A percentile compares a stretch with the other conserved stretches of the same genome.
These are phyloP conservation scores for Diversispora eburnea DNA, from an alignment of 192 early-diverging fungal species.

Conservation along the genomic window DNA sequence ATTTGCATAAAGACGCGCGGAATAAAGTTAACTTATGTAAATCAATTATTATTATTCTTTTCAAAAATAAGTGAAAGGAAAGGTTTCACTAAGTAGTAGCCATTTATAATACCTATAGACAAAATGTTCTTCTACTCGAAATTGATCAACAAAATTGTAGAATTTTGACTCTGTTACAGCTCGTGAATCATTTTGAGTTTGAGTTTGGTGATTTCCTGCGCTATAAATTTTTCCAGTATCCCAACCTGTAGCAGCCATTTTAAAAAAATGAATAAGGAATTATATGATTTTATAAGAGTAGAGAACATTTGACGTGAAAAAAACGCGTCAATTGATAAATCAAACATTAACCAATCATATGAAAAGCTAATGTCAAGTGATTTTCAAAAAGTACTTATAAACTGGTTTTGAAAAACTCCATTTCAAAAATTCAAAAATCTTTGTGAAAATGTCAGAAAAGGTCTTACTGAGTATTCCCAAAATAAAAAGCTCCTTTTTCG, in stretches of 20 bases:
- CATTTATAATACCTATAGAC: constrained; percentile 62
- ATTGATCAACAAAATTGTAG: constrained; percentile 81
- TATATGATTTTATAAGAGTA: too few species aligned
- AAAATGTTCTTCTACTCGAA: constrained; percentile 78
- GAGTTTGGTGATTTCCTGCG: constrained; percentile 63
- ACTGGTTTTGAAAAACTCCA: too few species aligned
- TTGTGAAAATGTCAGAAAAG: neutral
- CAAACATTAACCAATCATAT: too few species aligned
- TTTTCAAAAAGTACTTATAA: too few species aligned
- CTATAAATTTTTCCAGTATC: constrained; percentile 75
- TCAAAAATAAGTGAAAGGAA: too few species aligned
- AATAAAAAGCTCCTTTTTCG: neutral
- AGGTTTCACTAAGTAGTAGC: neutral
- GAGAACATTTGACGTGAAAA: too few species aligned
- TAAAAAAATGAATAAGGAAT: neutral
- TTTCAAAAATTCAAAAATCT: too few species aligned
- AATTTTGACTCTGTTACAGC: constrained; percentile 63
- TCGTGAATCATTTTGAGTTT: constrained; percentile 51
- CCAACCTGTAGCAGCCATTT: constrained; percentile 64
- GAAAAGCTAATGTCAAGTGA: too few species aligned
- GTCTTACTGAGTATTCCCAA: neutral
- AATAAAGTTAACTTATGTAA: neutral
- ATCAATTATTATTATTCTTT: neutral
- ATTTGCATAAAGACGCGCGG: neutral
- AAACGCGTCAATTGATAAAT: too few species aligned